Conservation (phyloP, 228 moss, liverwort and hornwort species). For the Sphagnum fallax region DNA sequence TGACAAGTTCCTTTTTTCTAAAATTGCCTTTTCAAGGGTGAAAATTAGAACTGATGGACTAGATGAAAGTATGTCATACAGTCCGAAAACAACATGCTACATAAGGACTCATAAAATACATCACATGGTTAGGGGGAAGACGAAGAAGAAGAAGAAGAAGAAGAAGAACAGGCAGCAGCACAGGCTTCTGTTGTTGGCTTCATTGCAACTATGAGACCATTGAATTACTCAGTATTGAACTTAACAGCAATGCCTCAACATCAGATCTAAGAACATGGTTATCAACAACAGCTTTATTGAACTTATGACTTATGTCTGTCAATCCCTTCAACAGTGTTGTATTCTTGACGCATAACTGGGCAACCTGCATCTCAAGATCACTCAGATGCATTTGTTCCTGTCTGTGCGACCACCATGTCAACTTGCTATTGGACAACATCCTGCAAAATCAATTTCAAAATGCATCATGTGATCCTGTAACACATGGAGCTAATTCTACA, state of each 20-base stretch:
- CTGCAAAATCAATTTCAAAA: slow-evolving; percentile 23
- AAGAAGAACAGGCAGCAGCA: too few relatives aligned
- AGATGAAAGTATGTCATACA: too few relatives aligned
- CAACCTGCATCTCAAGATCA: slow-evolving; percentile 87
- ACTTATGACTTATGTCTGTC: slow-evolving; percentile 60
- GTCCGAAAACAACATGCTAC: too few relatives aligned
- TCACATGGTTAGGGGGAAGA: too few relatives aligned
- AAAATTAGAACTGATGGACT: too few relatives aligned
- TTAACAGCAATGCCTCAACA: slow-evolving; percentile 56
- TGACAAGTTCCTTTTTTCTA: too few relatives aligned
- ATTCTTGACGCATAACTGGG: slow-evolving; percentile 72
- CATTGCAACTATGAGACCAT: too few relatives aligned
- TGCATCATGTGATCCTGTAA: not conserved
- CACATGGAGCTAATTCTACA: not conserved
- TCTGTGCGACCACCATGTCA: slow-evolving; percentile 86
- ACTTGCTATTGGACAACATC: slow-evolving; percentile 96
- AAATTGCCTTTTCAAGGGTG: too few relatives aligned
- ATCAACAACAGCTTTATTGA: slow-evolving; percentile 80
- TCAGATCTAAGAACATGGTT: slow-evolving; percentile 85
- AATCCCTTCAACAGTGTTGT: slow-evolving; percentile 66
- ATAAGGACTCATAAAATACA: too few relatives aligned
- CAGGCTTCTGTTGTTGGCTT: too few relatives aligned
- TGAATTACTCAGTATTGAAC: too few relatives aligned
- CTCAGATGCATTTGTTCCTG: slow-evolving; percentile 93
- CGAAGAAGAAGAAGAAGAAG: too few relatives aligned